These are phyloP conservation scores for Cytospora schulzeri DNA, from an alignment of 2,329 filamentous ascomycete genomes.

Conservation along the genomic window DNA sequence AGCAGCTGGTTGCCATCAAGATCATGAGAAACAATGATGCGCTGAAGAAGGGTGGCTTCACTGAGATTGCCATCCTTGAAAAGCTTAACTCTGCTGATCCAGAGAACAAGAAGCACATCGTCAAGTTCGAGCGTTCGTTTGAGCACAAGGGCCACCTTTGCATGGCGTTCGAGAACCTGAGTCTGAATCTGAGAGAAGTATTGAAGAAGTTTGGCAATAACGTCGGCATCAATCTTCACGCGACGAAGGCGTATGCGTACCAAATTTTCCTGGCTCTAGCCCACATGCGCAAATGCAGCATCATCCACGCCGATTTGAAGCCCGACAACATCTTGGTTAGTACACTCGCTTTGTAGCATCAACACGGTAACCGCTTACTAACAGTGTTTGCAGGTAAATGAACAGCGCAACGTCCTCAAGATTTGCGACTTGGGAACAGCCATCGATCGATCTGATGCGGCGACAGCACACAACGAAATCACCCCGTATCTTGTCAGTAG, in stretches of 20 bases:
- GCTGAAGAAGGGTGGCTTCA: slow-evolving; percentile 86
- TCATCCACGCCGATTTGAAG: slow-evolving; percentile 95
- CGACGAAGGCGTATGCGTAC: slow-evolving; percentile 85
- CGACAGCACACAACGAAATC: slow-evolving; percentile 74
- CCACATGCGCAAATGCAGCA: slow-evolving; percentile 87
- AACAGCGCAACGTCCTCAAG: slow-evolving; percentile 81
- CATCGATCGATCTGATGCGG: slow-evolving; percentile 79
- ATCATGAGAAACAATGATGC: slow-evolving; percentile 97
- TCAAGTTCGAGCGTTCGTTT: slow-evolving; percentile 84
- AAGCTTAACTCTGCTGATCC: slow-evolving; percentile 84
- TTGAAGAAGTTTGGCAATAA: slow-evolving; percentile 95
- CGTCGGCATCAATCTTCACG: slow-evolving; percentile 85
- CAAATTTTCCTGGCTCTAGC: slow-evolving; percentile 91
- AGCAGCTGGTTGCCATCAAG: slow-evolving; percentile 88
- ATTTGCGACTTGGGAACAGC: slow-evolving; percentile 98
- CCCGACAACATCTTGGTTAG: slow-evolving; percentile 91
- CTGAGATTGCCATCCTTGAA: slow-evolving; percentile 90
- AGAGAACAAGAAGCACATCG: slow-evolving; percentile 87
- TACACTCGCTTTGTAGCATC: background rate
- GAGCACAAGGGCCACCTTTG: slow-evolving; percentile 95
- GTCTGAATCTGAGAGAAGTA: slow-evolving; percentile 90
- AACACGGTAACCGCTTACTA: slow-evolving; percentile 29
- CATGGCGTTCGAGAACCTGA: slow-evolving; percentile 94
- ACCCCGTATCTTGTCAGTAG: slow-evolving; percentile 95
- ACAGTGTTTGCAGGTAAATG: slow-evolving; percentile 64